Base-by-base conservation (phyloP, 345 rosid species). In the Syzygium aqueum region DNA sequence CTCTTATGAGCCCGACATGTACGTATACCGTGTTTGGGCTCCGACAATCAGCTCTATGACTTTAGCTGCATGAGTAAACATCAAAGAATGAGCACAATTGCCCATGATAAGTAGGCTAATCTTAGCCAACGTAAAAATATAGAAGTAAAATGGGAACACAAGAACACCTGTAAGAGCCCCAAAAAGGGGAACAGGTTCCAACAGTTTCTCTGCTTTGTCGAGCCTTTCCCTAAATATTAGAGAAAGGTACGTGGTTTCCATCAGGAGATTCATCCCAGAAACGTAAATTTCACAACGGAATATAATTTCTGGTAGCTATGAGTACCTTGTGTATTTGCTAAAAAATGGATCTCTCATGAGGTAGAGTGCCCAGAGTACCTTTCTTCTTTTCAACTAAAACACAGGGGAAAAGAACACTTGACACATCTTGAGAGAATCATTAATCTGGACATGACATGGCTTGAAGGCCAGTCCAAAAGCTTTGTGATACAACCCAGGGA, bases 331-430 rank as follows among this genome's bases (percentile, higher is more conserved):
- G 88, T 96, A 95, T 88, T 93, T 96, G 95, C 91, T 91, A 88
- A 98, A 98, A 91, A 95, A 98, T 87, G 98, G 99, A 91, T 98
- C 99, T 90, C 98, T 94, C 99, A 98, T 94, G 51, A 96, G 91
- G 89, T 96, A 96, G 84, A 98, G 92, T 77, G 98, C 99, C 98
- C 98, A 96, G 84, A 95, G 86, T 87, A 96, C 89, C 92, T 96
- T 96, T 90, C 99, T 91, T 90, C 99, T 92, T 91, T 89, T 95
- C 33, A 96, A 87, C 99, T 96, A 91, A 91, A 88, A 28, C 40
- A 50, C n/a, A 53, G 59, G 25, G 85, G 65, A 50, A 37, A 50
- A 84, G 7, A 67, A 57, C 77, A 67, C 84, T 54, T 16, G 46
- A 84, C 22, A 84, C 0, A 37, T 33, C 80, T 33, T 2, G 53